Evolutionary conservation across 2,329 filamentous ascomycete genomes (phyloP), one percentile per base, ranked within the genome.

Genomic region (Ceratocystis ficicola): DNA sequence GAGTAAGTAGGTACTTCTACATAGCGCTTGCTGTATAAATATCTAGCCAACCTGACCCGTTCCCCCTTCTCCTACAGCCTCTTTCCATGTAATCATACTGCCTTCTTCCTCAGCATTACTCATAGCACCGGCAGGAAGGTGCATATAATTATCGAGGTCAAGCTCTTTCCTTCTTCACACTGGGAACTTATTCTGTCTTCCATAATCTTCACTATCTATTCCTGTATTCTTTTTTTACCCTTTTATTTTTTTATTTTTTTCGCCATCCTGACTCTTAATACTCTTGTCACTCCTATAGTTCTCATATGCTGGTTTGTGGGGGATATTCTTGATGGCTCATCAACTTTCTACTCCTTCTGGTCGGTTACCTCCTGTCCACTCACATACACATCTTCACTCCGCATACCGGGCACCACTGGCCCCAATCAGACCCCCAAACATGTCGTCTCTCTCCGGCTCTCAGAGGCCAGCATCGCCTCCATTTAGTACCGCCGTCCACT

Each of bases 401-500:
- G 3, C 17, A 28, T 32, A 59, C 5, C 25, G 55, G 12, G 55
- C 55, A n/a, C 55, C 55, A 2, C 22, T 59, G 28, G 55, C 55
- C 2, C 55, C 55, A 7, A 30, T 59, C 8, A 28, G 55, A 17
- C 32, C 55, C 17, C 17, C 30, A 28, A 59, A 59, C 28, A 59
- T 59, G 55, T 59, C 55, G 15, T 59, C 55, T 36, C 30, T 59
- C 30, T 48, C 60, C 12, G 30, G 30, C 55, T 59, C 55, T 36
- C 63, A 28, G 52, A 59, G 52, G n/a, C 63, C 50, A 60, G 28
- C 52, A 20, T 30, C 17, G 48, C 60, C n/a, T 30, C 28, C 25
- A n/a, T 59, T 59, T 7, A 59, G 32, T 20, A 36, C 65, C 10
- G 60, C 60, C 28, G 50, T 66, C 28, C 52, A 65, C 74, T 95